Base-by-base conservation (phyloP, 257 asterid species). In the Jasminum sambac region DNA sequence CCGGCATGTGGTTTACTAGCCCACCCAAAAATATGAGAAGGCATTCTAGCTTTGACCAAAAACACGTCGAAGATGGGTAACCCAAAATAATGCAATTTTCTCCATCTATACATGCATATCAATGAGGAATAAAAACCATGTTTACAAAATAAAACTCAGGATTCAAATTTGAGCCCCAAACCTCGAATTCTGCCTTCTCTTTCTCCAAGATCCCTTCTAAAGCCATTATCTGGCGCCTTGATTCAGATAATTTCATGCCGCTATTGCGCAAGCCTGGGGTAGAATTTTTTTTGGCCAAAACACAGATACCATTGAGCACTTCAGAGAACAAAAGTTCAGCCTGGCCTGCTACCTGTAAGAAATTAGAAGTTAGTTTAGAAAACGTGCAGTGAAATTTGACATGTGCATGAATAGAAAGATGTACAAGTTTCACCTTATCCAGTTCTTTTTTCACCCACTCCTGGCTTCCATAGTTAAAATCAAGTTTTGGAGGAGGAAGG, bases 271-370 rank as follows among this genome's bases (percentile, higher is more conserved):
- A 69, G 64, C 77, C 75, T 44, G 63, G 25, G 43, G 85, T 81
- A 50, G 70, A 70, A 70, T 75, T 84, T 78, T 79, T 83, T 81
- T 82, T 89, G 59, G 64, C 77, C 76, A 91, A 74, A 68, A 23
- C 81, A 66, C 83, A 80, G 73, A 94, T 86, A 74, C 89, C 84
- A 74, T 79, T 86, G 57, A 81, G 81, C 69, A 89, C 91, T 81
- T 94, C 96, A 26, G 96, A 85, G 80, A 94, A 94, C 82, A 94
- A 82, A 74, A 85, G 89, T 78, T 91, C 96, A 21, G 97, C 96
- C 66, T 90, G 80, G 50, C 79, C 88, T 76, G 81, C 77, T 55
- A 94, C 95, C 97, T 94, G 83, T 81, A 76, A 73, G 30, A 69
- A 67, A 37, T 66, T 69, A 71, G 46, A 71, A n/a, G 63, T 48